Evolutionary conservation across 176 grass and related monocot species (phyloP).

Genomic region (Carex scoparia): DNA sequence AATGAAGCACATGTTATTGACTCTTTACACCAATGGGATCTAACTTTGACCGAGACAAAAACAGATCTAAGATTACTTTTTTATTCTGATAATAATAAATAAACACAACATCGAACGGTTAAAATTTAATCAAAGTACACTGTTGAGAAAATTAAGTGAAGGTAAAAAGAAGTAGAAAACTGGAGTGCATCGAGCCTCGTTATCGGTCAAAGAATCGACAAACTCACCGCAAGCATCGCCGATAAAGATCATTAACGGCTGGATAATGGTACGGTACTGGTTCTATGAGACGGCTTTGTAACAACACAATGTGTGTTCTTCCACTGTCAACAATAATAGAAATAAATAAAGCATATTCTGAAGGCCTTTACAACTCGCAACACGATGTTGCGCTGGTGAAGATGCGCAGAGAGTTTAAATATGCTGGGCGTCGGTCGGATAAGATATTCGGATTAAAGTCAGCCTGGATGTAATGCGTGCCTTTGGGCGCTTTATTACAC

Average conservation of each 20-base stretch:
- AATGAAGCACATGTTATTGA: background rate
- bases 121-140: background rate
- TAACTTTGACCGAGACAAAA: background rate
- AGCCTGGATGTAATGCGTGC: constrained; percentile 6
- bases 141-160: background rate
- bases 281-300: background rate
- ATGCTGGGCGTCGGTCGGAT: background rate
- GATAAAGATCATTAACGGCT: background rate
- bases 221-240: background rate
- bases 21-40: background rate
- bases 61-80: background rate
- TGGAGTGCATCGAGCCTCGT: background rate
- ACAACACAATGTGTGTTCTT: background rate
- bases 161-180: background rate
- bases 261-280: background rate
- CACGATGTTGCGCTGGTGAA: background rate
- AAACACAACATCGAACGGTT: background rate
- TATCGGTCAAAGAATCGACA: constrained; percentile 17
- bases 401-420: too few species aligned
- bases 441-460: constrained; percentile 17
- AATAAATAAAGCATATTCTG: background rate
- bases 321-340: background rate
- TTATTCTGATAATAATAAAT: background rate
- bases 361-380: background rate
- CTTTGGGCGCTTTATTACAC: background rate